A percentile compares a stretch with the other conserved stretches of the same genome.
These are phyloP conservation scores for Chrysosporium queenslandicum DNA, from an alignment of 2,329 filamentous ascomycete species.

Conservation along the genomic window DNA sequence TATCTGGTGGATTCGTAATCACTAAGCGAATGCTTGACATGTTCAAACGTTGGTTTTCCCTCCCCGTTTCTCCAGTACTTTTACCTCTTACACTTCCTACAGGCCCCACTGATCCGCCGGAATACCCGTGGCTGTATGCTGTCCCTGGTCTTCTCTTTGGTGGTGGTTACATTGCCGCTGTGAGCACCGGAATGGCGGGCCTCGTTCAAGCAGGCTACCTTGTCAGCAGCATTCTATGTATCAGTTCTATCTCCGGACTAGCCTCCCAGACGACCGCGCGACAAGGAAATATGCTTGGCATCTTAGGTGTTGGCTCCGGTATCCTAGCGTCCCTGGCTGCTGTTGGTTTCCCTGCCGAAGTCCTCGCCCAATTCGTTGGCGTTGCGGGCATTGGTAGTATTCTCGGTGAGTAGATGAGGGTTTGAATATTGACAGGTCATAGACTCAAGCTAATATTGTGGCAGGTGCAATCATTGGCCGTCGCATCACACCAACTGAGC, in stretches of 20 bases:
- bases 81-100: background rate
- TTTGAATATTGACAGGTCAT: too few species aligned
- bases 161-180: constrained; percentile 69
- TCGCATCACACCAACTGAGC: constrained; percentile 75
- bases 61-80: background rate
- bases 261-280: constrained; percentile 74
- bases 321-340: constrained; percentile 73
- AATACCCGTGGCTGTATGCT: constrained; percentile 80
- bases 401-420: constrained; percentile 37
- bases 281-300: constrained; percentile 75
- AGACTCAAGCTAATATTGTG: constrained; percentile 11
- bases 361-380: constrained; percentile 67
- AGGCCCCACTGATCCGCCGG: constrained; percentile 72
- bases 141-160: constrained; percentile 68
- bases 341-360: constrained; percentile 68
- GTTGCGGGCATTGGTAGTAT: constrained; percentile 64
- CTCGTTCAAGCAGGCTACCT: constrained; percentile 82
- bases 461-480: constrained; percentile 65
- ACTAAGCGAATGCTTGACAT: constrained; percentile 91
- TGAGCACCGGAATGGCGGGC: constrained; percentile 69
- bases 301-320: constrained; percentile 72
- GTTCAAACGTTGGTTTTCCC: constrained; percentile 56
- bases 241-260: constrained; percentile 68
- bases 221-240: constrained; percentile 73
- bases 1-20: constrained; percentile 80